Percentiles rank a stretch among this genome's conserved stretches.
phyloP scores from a whole-genome alignment of 345 rosid genomes.

The Heritiera fomes region DNA sequence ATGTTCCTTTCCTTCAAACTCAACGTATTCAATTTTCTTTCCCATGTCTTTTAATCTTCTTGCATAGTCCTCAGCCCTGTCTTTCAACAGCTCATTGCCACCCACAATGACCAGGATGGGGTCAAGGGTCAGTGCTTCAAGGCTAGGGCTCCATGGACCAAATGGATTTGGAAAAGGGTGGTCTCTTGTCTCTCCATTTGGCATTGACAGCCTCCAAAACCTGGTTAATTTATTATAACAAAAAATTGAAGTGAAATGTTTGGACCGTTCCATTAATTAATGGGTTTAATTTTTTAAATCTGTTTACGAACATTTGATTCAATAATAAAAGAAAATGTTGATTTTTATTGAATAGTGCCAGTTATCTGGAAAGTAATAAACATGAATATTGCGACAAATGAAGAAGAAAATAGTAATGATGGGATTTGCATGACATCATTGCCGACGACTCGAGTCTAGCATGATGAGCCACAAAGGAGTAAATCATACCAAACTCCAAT shows the following conservation, averaged over 20 bases:
- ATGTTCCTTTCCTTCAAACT: conserved; percentile 63
- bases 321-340: neutral
- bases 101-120: conserved; percentile 75
- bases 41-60: conserved; percentile 52
- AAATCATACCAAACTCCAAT: conserved; percentile 8
- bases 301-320: too few species aligned
- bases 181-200: conserved; percentile 66
- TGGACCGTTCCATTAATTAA: too few species aligned
- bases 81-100: conserved; percentile 60
- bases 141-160: conserved; percentile 59
- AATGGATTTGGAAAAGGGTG: conserved; percentile 80
- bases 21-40: conserved; percentile 53
- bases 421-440: neutral
- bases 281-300: too few species aligned
- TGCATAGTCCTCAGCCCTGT: conserved; percentile 73
- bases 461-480: neutral
- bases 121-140: conserved; percentile 42
- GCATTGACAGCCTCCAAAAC: conserved; percentile 86
- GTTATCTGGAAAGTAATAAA: neutral
- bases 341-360: neutral
- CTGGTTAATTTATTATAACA: conserved; percentile 28
- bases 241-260: too few species aligned
- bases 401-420: neutral
- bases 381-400: neutral
- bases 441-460: too few species aligned